Percentiles rank a stretch among this genome's conserved stretches.
phyloP scores from a whole-genome alignment of 495 filamentous ascomycete genomes.

The Trichocladium uniseriatum region DNA sequence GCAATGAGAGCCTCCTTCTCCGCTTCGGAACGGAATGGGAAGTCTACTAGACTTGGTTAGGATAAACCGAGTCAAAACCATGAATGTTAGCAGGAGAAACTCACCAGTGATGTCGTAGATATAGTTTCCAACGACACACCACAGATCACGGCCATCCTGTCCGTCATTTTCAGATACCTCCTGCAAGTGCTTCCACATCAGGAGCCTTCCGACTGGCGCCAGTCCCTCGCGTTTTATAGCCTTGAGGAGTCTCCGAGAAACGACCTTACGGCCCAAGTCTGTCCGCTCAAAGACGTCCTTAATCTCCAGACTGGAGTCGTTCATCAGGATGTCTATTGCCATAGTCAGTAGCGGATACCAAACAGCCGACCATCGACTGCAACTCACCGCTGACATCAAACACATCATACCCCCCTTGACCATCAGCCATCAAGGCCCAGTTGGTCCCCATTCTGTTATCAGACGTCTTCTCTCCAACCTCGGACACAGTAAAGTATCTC shows the following conservation, averaged over 20 bases:
- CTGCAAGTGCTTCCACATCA: neutral
- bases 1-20: neutral
- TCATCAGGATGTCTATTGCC: neutral
- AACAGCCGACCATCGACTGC: neutral
- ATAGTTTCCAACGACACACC: neutral
- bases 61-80: neutral
- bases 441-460: neutral
- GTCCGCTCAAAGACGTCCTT: neutral
- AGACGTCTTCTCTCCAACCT: constrained; percentile 2
- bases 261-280: neutral
- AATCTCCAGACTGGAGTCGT: neutral
- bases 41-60: neutral
- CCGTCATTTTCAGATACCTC: constrained; percentile 3
- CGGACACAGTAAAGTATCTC: constrained; percentile 1
- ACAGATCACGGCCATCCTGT: constrained; percentile 1
- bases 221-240: neutral
- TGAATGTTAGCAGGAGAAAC: neutral
- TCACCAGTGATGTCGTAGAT: constrained; percentile 7
- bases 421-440: constrained; percentile 1
- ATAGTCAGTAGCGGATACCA: neutral
- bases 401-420: neutral
- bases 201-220: neutral
- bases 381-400: constrained; percentile 2
- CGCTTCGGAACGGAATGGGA: neutral
- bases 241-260: neutral